Conservation (phyloP, 176 grass and related monocot species). For the Aegilops sharonensis region DNA sequence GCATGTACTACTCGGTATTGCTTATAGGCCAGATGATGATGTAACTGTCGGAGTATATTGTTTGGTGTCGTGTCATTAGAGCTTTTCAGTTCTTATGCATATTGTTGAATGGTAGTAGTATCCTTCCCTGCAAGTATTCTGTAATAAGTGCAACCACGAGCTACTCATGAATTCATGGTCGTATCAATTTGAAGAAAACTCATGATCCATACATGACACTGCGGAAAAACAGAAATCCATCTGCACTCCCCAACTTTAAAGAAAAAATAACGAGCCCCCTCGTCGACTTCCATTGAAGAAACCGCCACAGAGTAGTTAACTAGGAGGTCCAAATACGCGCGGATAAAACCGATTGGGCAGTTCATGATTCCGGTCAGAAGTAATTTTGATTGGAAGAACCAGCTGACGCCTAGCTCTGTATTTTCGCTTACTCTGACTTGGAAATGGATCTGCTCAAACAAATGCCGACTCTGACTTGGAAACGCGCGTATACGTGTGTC, state of each 20-base stretch:
- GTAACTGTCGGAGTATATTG: not conserved
- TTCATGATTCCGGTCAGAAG: not conserved
- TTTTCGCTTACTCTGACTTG: too few relatives aligned
- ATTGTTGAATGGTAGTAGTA: too few relatives aligned
- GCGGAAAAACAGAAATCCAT: too few relatives aligned
- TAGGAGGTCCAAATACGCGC: not conserved
- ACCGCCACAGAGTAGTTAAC: not conserved
- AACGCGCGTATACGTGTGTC: not conserved
- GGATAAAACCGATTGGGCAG: not conserved
- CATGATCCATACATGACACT: not conserved
- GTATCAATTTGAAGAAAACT: not conserved
- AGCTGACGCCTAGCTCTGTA: too few relatives aligned
- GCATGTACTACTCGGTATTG: not conserved
- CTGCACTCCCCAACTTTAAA: too few relatives aligned
- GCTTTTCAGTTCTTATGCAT: not conserved
- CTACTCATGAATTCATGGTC: conserved; percentile 23
- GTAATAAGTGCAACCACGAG: not conserved
- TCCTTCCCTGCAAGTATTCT: too few relatives aligned
- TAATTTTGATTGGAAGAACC: too few relatives aligned
- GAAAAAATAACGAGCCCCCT: too few relatives aligned
- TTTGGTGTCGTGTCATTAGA: not conserved
- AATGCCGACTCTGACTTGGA: not conserved
- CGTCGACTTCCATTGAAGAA: too few relatives aligned
- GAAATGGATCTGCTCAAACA: too few relatives aligned
- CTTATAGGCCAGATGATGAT: not conserved